Base-by-base conservation (phyloP, 2,329 filamentous ascomycete species). In the Elsinoe fawcettii region DNA sequence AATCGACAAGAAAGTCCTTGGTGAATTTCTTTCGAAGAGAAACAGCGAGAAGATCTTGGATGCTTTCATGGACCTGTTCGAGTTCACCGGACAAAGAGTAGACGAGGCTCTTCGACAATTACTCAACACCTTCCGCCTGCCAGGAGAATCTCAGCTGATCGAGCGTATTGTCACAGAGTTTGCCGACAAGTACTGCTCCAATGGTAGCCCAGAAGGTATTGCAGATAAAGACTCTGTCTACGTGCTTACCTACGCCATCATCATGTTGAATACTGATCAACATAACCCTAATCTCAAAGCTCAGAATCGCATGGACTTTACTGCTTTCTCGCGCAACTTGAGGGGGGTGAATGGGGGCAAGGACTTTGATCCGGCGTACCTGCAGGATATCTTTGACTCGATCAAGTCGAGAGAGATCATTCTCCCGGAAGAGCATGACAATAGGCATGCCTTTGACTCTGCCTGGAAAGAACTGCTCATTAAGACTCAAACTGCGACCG, bases 341-440 rank as follows among this genome's bases (percentile, higher is more conserved):
- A 82, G 91, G 39, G 92, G 92, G 9, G 87, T 93, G 32, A 99
- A 99, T 66, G 84, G 81, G 23, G 88, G 87, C 55, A 81, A 89
- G 63, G 86, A 99, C 67, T 99, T 97, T 69, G 81, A 85, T 5
- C 79, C 82, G 0, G 86, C 91, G 61, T 97, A 92, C 67, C 78
- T 99, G 0, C 82, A 90, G 67, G 82, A 82, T 1, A 96, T 97
- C 57, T 99, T 86, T 66, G 85, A 96, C 64, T 90, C 90, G 0
- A 99, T 99, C 74, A 90, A 87, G 69, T 84, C 83, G 16, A 89
- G 93, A 63, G 93, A 99, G 71, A 99, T 99, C 61, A 96, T 99
- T 62, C 75, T 99, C 20, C 93, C 93, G 0, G 93, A 97, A 63
- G 93, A 99, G 71, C 93, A 97, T 69, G 91, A 96, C 68, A 96